Conservation (phyloP, 495 filamentous ascomycete species). For the Chaetomium tenue region DNA sequence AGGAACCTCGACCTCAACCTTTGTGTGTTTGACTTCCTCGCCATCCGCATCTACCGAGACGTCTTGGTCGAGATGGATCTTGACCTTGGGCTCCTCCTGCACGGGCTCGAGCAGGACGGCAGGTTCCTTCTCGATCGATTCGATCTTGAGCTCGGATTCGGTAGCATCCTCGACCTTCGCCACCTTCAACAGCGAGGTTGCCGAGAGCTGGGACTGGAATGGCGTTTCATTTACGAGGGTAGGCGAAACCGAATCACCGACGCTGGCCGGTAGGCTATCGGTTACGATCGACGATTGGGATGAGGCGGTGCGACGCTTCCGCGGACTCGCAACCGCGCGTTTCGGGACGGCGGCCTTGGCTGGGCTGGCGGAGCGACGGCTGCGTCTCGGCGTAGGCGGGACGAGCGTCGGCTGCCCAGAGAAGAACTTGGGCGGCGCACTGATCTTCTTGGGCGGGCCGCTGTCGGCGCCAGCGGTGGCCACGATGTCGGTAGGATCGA, state of each 20-base stretch:
- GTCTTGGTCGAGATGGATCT: slow-evolving; percentile 67
- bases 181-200: slow-evolving; percentile 34
- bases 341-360: slow-evolving; percentile 53
- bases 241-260: slow-evolving; percentile 35
- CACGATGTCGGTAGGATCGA: slow-evolving; percentile 71
- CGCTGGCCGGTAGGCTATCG: slow-evolving; percentile 36
- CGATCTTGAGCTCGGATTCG: slow-evolving; percentile 40
- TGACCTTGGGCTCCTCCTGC: slow-evolving; percentile 59
- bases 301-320: slow-evolving; percentile 66
- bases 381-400: slow-evolving; percentile 45
- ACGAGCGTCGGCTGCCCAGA: slow-evolving; percentile 41
- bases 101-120: slow-evolving; percentile 44
- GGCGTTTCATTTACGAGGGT: slow-evolving; percentile 40
- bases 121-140: slow-evolving; percentile 44
- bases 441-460: slow-evolving; percentile 62
- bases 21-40: slow-evolving; percentile 66
- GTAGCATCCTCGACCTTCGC: slow-evolving; percentile 34
- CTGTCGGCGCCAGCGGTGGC: slow-evolving; percentile 43
- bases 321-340: slow-evolving; percentile 53
- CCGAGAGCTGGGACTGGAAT: slow-evolving; percentile 30
- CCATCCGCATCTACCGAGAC: slow-evolving; percentile 62
- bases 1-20: slow-evolving; percentile 71
- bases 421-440: slow-evolving; percentile 64
- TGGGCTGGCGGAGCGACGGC: slow-evolving; percentile 55
- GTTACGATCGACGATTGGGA: slow-evolving; percentile 34